phyloP scores from a whole-genome alignment of 1,284 basidiomycete species.

The Naganishia liquefaciens region DNA sequence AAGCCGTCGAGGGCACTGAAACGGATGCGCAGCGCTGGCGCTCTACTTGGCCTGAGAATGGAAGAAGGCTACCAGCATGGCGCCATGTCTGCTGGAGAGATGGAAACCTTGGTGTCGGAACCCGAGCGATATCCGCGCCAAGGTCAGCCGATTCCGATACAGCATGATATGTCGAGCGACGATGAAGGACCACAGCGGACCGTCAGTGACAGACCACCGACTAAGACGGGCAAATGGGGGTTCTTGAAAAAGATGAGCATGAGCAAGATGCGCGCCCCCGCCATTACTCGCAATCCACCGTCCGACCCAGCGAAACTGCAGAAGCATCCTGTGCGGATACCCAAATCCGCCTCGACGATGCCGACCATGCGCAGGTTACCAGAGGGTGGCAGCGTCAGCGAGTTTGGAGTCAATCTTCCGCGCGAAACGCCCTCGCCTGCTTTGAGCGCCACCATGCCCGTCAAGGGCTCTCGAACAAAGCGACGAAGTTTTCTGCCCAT shows the following conservation, averaged over 20 bases:
- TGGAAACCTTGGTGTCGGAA: conserved; percentile 13
- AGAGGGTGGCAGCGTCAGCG: background rate
- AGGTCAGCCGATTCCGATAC: conserved; percentile 40
- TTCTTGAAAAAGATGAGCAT: conserved; percentile 97
- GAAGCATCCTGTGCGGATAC: conserved; percentile 35
- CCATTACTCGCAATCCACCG: background rate
- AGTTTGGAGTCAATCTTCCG: conserved; percentile 45
- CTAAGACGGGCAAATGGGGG: conserved; percentile 74
- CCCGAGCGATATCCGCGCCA: conserved; percentile 3
- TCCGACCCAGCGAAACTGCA: conserved; percentile 12
- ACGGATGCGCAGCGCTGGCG: conserved; percentile 83
- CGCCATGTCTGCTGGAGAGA: background rate
- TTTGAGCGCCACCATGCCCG: conserved; percentile 41
- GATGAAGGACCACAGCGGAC: conserved; percentile 21
- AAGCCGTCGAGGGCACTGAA: conserved; percentile 13
- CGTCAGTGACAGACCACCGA: conserved; percentile 25
- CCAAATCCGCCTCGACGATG: conserved; percentile 26
- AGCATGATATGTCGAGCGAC: conserved; percentile 34
- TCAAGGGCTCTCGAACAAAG: conserved; percentile 54
- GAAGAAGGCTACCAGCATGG: conserved; percentile 5
- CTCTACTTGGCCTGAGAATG: conserved; percentile 56
- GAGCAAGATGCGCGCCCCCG: conserved; percentile 62
- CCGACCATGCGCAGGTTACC: conserved; percentile 8
- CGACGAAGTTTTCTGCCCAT: conserved; percentile 83
- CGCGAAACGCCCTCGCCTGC: conserved; percentile 39